phyloP scores from a whole-genome alignment of 306 rosid species.

The Vigna reflexopilosa region DNA sequence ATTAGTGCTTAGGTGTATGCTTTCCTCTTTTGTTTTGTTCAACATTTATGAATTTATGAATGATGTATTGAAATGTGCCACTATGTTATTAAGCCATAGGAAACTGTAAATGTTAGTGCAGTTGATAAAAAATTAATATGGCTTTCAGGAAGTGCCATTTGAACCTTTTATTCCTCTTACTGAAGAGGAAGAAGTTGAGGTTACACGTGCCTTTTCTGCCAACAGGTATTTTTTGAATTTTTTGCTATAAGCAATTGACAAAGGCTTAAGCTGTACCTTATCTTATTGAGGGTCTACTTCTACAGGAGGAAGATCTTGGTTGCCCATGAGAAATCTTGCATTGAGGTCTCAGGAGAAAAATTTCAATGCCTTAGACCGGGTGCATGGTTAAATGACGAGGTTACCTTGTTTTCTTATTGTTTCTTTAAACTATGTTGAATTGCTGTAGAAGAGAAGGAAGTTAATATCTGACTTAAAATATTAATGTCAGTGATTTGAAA shows the following conservation, averaged over 20 bases:
- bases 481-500: background rate
- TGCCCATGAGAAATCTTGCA: slow-evolving; percentile 71
- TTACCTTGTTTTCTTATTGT: slow-evolving; percentile 43
- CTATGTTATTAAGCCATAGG: slow-evolving; percentile 11
- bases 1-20: background rate
- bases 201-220: slow-evolving; percentile 61
- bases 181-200: slow-evolving; percentile 63
- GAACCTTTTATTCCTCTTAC: slow-evolving; percentile 79
- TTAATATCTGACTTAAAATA: background rate
- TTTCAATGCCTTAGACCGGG: slow-evolving; percentile 75
- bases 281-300: slow-evolving; percentile 40
- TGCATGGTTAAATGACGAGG: slow-evolving; percentile 96
- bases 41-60: background rate
- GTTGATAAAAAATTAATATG: slow-evolving; percentile 24
- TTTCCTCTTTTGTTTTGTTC: background rate
- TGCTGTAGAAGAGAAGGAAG: background rate
- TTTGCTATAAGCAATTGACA: slow-evolving; percentile 16
- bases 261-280: slow-evolving; percentile 35
- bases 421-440: slow-evolving; percentile 31
- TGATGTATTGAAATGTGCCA: slow-evolving; percentile 17
- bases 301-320: slow-evolving; percentile 79
- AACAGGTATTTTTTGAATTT: slow-evolving; percentile 60
- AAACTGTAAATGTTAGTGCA: slow-evolving; percentile 31
- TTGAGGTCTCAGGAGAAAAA: slow-evolving; percentile 69
- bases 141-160: slow-evolving; percentile 58